Evolutionary conservation across 108 stramenopile species (phyloP), one percentile per base, ranked within the genome.

Genomic region (Nitzschia sp.): DNA sequence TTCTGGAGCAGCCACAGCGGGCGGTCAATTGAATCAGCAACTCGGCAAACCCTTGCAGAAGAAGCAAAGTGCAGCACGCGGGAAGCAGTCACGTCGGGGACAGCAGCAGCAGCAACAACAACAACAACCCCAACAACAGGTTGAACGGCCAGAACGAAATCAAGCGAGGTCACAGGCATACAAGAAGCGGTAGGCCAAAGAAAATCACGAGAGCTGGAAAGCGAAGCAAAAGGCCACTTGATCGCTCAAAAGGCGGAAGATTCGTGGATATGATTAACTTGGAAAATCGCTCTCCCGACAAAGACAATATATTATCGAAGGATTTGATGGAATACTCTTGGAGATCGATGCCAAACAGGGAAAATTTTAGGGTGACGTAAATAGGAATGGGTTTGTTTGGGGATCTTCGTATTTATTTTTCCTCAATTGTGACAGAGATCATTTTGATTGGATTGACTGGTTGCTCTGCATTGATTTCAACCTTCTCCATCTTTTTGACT

Each of bases 401-500:
- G 49, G 49, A 13, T 42, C 38, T 42, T 42, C 38, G 11, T 59
- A 17, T 58, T 47, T 42, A 71, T 46, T 63, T 63, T 11, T 55
- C 51, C 62, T 48, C 46, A 0, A 70, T 53, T 13, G 46, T 77
- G 8, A 82, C 79, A 2, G 71, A 78, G 23, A 70, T 75, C 73
- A 86, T 68, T 66, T 86, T 72, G 65, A 86, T 75, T 6, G 82
- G 85, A 19, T 77, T 55, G 0, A 80, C 68, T 17, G 85, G 85
- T 48, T 83, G 79, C 49, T 82, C 85, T 13, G 63, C 72, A 31
- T 70, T 67, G 13, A 71, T 83, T 26, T 83, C 42, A 19, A 76
- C 76, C 6, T 56, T 38, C 49, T 76, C 75, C 34, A 83, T 83
- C 47, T 79, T 76, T 34, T 82, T 76, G 1, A 78, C 64, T 30